Percentiles rank a stretch among this genome's conserved stretches.
phyloP scores from a whole-genome alignment of 2,329 filamentous ascomycete genomes.

The Xylariaceae sp. region DNA sequence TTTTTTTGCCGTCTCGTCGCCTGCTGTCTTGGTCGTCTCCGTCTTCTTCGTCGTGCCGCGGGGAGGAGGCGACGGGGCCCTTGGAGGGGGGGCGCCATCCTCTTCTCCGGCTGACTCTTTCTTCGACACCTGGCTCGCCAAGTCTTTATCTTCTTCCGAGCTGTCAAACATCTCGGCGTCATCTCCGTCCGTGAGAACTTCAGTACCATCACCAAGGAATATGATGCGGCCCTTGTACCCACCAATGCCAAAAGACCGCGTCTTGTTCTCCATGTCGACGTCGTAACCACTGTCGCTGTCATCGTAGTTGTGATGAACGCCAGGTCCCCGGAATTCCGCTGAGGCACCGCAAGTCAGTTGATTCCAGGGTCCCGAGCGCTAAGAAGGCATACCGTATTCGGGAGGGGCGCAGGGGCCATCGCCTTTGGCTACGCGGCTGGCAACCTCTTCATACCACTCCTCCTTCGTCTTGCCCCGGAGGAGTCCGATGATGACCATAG shows the following conservation, averaged over 20 bases:
- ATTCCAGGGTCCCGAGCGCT: constrained; percentile 27
- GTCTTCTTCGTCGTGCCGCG: constrained; percentile 28
- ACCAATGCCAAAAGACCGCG: constrained; percentile 60
- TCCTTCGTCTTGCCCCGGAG: constrained; percentile 90
- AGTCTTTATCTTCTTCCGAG: constrained; percentile 77
- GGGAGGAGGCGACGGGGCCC: constrained; percentile 31
- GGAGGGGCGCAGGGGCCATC: constrained; percentile 97
- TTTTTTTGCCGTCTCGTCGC: constrained; percentile 23
- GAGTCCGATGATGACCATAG: constrained; percentile 87
- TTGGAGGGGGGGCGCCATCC: constrained; percentile 29
- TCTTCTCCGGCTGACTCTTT: constrained; percentile 32
- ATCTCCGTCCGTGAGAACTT: constrained; percentile 82
- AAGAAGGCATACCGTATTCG: constrained; percentile 86
- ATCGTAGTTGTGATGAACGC: constrained; percentile 77
- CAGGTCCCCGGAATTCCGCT: constrained; percentile 84
- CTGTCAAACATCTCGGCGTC: constrained; percentile 94
- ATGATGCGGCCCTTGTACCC: constrained; percentile 85
- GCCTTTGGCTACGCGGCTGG: constrained; percentile 88
- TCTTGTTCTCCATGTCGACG: constrained; percentile 64
- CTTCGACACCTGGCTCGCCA: constrained; percentile 78
- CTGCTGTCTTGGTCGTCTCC: constrained; percentile 20
- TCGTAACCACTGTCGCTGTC: constrained; percentile 76
- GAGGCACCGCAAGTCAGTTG: constrained; percentile 33
- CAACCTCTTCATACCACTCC: constrained; percentile 97
- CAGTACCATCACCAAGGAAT: constrained; percentile 90